Conservation (phyloP, 1,284 basidiomycete genomes). For the Lentinus polychrous region DNA sequence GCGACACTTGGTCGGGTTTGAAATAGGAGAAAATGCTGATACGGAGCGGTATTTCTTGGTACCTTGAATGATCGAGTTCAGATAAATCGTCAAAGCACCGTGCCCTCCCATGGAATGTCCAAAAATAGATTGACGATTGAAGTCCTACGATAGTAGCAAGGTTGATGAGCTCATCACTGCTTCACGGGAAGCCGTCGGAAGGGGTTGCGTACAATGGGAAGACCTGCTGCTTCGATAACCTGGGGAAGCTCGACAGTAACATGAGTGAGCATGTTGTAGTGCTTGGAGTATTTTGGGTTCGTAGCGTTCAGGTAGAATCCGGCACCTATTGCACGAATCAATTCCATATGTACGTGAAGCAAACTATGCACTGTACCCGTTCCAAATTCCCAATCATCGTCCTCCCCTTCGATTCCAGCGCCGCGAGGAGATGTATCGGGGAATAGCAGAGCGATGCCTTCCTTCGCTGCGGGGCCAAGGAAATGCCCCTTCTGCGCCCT, state of each 20-base stretch:
- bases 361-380: slow-evolving; percentile 36
- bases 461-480: slow-evolving; percentile 70
- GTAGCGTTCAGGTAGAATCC: slow-evolving; percentile 94
- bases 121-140: slow-evolving; percentile 70
- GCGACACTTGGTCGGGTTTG: slow-evolving; percentile 81
- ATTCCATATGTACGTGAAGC: neutral
- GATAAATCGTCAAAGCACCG: slow-evolving; percentile 89
- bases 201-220: slow-evolving; percentile 53
- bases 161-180: neutral
- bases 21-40: slow-evolving; percentile 92
- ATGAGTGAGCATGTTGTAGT: slow-evolving; percentile 90
- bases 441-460: slow-evolving; percentile 89
- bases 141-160: slow-evolving; percentile 41
- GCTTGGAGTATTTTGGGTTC: slow-evolving; percentile 66
- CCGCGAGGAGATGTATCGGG: slow-evolving; percentile 96
- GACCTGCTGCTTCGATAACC: slow-evolving; percentile 60
- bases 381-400: slow-evolving; percentile 90
- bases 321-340: slow-evolving; percentile 46
- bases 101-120: slow-evolving; percentile 94
- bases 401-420: slow-evolving; percentile 85
- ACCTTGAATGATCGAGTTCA: slow-evolving; percentile 45
- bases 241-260: slow-evolving; percentile 79
- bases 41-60: slow-evolving; percentile 72
- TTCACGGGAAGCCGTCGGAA: neutral
- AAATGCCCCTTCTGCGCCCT: slow-evolving; percentile 89